These are phyloP conservation scores for Scheffersomyces stambukii DNA, from an alignment of 1,139 yeast genomes.

Conservation along the genomic window DNA sequence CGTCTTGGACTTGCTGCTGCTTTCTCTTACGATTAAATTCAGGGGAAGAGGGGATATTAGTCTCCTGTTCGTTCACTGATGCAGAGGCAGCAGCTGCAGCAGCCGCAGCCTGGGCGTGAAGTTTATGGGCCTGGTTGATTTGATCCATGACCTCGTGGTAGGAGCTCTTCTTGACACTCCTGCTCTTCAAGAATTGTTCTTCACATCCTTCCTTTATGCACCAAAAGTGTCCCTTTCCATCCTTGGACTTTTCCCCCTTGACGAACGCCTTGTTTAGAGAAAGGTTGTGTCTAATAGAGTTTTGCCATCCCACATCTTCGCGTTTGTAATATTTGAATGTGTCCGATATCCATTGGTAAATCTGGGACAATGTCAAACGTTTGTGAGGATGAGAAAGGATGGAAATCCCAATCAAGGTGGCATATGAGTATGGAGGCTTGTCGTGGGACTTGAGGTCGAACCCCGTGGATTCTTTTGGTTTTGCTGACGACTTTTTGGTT, in stretches of 20 bases:
- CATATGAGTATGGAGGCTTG: slow-evolving; percentile 94
- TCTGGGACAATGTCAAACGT: slow-evolving; percentile 81
- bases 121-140: slow-evolving; percentile 17
- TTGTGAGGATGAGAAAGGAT: slow-evolving; percentile 79
- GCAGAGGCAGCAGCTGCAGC: slow-evolving; percentile 2
- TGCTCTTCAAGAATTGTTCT: slow-evolving; percentile 70
- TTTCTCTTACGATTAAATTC: too few species aligned
- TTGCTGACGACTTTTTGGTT: background rate
- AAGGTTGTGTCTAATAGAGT: slow-evolving; percentile 81
- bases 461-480: slow-evolving; percentile 1
- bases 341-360: slow-evolving; percentile 87
- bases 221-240: slow-evolving; percentile 98
- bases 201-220: slow-evolving; percentile 81
- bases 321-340: slow-evolving; percentile 80
- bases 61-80: too few species aligned
- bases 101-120: slow-evolving; percentile 9
- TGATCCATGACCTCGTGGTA: slow-evolving; percentile 47
- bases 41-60: too few species aligned
- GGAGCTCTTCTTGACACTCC: slow-evolving; percentile 43
- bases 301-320: slow-evolving; percentile 93
- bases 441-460: slow-evolving; percentile 41
- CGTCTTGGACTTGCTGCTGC: slow-evolving; percentile 1
- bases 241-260: slow-evolving; percentile 88
- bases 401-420: slow-evolving; percentile 91
- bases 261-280: slow-evolving; percentile 83